These are phyloP conservation scores for Bipolaris bicolor DNA, from an alignment of 2,329 filamentous ascomycete genomes.

Conservation along the genomic window DNA sequence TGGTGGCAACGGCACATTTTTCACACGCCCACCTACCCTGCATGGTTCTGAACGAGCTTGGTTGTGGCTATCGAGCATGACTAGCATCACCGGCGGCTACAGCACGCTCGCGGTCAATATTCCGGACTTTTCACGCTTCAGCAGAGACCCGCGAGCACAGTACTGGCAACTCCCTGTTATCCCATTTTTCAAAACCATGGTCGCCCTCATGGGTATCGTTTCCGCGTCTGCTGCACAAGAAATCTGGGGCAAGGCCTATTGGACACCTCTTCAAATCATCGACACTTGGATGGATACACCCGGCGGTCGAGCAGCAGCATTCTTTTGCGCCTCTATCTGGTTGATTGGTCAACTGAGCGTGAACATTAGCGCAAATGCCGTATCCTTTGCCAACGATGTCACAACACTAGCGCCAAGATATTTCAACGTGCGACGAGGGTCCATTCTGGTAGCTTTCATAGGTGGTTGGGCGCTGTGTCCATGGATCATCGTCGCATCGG, in stretches of 20 bases:
- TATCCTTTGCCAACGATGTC: conserved; percentile 31
- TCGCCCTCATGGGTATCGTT: conserved; percentile 29
- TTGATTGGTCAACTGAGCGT: conserved; percentile 22
- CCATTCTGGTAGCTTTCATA: conserved; percentile 21
- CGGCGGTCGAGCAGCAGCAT: conserved; percentile 23
- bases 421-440: conserved; percentile 31
- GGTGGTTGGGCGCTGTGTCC: conserved; percentile 26
- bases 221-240: conserved; percentile 19
- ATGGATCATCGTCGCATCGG: conserved; percentile 32
- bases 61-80: conserved; percentile 16
- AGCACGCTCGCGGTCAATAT: conserved; percentile 22
- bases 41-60: conserved; percentile 4
- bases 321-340: conserved; percentile 21
- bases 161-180: conserved; percentile 24
- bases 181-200: conserved; percentile 21
- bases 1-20: conserved; percentile 24
- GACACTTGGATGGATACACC: conserved; percentile 17
- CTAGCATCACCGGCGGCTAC: conserved; percentile 20
- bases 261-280: conserved; percentile 31
- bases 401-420: conserved; percentile 25
- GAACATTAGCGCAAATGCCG: conserved; percentile 34
- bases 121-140: conserved; percentile 27
- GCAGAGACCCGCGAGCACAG: conserved; percentile 12
- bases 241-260: conserved; percentile 24
- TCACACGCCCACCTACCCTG: conserved; percentile 1